Base-by-base conservation (phyloP, 2,329 filamentous ascomycete species). In the Ilyonectria mors-panacis region DNA sequence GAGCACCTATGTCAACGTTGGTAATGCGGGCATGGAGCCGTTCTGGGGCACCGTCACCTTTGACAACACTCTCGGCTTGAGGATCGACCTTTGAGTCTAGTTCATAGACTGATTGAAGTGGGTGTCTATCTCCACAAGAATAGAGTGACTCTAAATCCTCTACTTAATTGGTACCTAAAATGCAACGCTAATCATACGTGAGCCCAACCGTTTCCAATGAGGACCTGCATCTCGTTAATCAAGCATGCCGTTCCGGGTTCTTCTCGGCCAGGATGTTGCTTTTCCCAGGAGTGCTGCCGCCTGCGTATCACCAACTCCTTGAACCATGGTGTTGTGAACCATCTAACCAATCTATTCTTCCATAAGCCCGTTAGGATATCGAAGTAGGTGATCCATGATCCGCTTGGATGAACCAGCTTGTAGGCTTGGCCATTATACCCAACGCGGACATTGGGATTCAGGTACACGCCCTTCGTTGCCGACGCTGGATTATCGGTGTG, bases 11-110 rank as follows among this genome's bases (percentile, higher is more conserved):
- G 68, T 71, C 17, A 71, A 71, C 19, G 68, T 71, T 3, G 68
- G 70, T 2, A 71, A 71, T 6, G 70, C 70, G 6, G 70, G 70
- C 1, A 71, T 71, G 70, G 70, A 71, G 28, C 70, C 70, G 5
- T 71, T 63, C 17, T 71, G 66, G 58, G 70, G 70, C 2, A 70
- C 66, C 6, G 65, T 68, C 3, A 70, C 66, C 1, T 71, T 71
- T 47, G 59, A 71, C 35, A 70, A 69, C 50, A 57, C 55, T 2
- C n/a, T 71, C 19, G 61, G 62, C 23, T 30, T 71, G 9, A 61
- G 68, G 23, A 71, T 71, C 5, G 42, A 71, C 15, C 50, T 70
- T 23, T 70, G 26, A 26, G 23, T 26, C 39, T 42, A 8, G 17
- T 8, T n/a, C 35, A 19, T n/a, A 3, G 7, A 42, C 15, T 6